Evolutionary conservation across 106 monocot species (phyloP).

Genomic region (Dendrobium nobile): DNA sequence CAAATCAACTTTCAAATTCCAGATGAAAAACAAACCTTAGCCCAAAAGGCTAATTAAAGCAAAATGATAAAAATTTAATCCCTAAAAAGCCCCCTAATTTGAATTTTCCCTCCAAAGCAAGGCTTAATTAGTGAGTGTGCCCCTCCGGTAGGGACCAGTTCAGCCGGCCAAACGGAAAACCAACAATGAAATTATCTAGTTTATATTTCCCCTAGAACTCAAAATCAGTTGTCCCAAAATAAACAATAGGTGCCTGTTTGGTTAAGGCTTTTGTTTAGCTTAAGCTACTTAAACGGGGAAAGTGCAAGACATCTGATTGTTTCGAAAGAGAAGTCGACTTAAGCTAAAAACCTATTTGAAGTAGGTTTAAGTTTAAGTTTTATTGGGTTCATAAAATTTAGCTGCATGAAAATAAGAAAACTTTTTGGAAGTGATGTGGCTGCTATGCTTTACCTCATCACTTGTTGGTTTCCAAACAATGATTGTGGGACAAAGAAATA

Average conservation of each 20-base stretch:
- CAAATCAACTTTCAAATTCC: too few relatives aligned
- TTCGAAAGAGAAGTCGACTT: too few relatives aligned
- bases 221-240: not conserved
- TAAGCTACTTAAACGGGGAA: not conserved
- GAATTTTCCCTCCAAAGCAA: too few relatives aligned
- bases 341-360: not conserved
- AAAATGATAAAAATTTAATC: too few relatives aligned
- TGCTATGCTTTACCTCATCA: not conserved
- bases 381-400: not conserved
- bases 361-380: not conserved
- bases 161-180: not conserved
- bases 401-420: not conserved
- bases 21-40: too few relatives aligned
- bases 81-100: too few relatives aligned
- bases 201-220: not conserved
- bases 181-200: not conserved
- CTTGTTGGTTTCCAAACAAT: not conserved
- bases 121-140: too few relatives aligned
- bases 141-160: too few relatives aligned
- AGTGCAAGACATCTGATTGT: not conserved
- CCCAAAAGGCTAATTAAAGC: too few relatives aligned
- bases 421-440: not conserved
- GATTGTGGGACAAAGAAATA: not conserved
- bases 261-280: not conserved
- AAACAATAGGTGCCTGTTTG: not conserved